Percentiles rank a stretch among this genome's conserved stretches.
These are phyloP conservation scores for Ilyonectria sp. DNA, from an alignment of 2,329 filamentous ascomycete genomes.

Conservation along the genomic window DNA sequence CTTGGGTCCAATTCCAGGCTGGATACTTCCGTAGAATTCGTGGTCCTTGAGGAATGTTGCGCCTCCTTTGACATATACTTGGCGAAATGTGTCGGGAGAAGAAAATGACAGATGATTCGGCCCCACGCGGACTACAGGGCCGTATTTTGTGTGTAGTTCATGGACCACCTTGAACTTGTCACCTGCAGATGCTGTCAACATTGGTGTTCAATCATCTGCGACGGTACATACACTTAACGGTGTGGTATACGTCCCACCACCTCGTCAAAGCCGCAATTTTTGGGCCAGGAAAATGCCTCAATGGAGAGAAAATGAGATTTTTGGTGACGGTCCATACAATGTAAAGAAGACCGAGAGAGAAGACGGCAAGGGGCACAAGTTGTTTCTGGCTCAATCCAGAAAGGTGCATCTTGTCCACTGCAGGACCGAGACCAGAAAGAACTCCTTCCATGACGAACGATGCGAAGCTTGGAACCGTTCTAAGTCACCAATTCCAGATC, in stretches of 20 bases:
- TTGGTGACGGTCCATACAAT: not conserved
- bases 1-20: not conserved
- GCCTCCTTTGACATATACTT: not conserved
- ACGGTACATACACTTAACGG: not conserved
- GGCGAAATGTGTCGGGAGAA: not conserved
- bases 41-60: not conserved
- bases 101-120: not conserved
- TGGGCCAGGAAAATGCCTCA: not conserved
- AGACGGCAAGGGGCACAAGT: not conserved
- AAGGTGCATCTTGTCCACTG: not conserved
- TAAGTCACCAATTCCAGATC: not conserved
- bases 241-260: conserved; percentile 1
- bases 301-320: conserved; percentile 1
- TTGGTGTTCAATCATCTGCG: not conserved
- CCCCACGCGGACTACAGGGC: not conserved
- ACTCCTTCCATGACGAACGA: not conserved
- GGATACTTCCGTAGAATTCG: not conserved
- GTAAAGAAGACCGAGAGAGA: not conserved
- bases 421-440: not conserved
- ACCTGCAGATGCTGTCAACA: not conserved
- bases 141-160: conserved; percentile 1
- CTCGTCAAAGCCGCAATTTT: not conserved
- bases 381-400: not conserved
- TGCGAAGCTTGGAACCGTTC: not conserved
- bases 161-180: not conserved